Conservation (phyloP, 371 early-diverging fungal species). For the Coemansia sp. region DNA sequence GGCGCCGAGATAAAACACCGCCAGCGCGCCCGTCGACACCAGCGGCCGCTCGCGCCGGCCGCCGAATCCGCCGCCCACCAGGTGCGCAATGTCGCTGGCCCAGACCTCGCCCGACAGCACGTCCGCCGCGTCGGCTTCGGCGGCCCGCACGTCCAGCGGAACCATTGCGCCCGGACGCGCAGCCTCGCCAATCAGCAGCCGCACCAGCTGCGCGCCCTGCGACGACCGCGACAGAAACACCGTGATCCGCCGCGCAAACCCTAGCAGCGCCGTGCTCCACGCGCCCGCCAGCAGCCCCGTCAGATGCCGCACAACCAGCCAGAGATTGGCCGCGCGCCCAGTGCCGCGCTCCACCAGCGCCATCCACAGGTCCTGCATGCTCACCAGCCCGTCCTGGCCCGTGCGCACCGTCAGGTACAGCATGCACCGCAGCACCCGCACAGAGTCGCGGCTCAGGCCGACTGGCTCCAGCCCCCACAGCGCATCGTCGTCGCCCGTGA, state of each 20-base stretch:
- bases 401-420: conserved; percentile 82
- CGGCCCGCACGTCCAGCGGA: conserved; percentile 13
- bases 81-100: conserved; percentile 22
- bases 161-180: conserved; percentile 17
- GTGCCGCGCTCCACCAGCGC: conserved; percentile 60
- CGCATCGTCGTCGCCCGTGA: conserved; percentile 48
- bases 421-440: conserved; percentile 76
- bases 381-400: conserved; percentile 73
- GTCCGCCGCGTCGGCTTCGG: conserved; percentile 2
- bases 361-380: conserved; percentile 80
- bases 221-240: conserved; percentile 35
- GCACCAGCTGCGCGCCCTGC: conserved; percentile 30
- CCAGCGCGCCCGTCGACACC: conserved; percentile 32
- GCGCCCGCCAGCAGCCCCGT: conserved; percentile 17
- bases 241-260: conserved; percentile 16
- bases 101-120: conserved; percentile 24
- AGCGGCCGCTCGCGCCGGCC: conserved; percentile 2
- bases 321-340: conserved; percentile 17
- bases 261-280: conserved; percentile 29
- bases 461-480: conserved; percentile 14
- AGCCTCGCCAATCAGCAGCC: conserved; percentile 21
- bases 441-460: conserved; percentile 55
- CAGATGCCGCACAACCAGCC: conserved; percentile 35
- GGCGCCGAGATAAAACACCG: conserved; percentile 38
- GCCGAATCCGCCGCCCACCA: not conserved